phyloP scores from a whole-genome alignment of 352 stramenopile species.

The Chrysophaeum taylorii region DNA sequence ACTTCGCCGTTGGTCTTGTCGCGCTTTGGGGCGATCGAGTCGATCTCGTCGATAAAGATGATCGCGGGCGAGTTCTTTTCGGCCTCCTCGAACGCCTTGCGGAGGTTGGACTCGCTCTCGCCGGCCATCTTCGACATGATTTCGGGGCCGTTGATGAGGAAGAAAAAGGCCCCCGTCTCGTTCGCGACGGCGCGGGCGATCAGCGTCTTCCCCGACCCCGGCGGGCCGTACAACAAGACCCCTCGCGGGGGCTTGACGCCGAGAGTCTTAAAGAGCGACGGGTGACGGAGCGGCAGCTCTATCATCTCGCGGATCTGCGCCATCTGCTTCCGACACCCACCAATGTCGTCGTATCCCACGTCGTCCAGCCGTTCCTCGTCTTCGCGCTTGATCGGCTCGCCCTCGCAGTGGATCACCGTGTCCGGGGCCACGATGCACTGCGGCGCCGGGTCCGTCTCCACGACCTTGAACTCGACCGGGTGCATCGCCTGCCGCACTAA shows the following conservation, averaged over 20 bases:
- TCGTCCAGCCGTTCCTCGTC: conserved; percentile 98
- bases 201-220: conserved; percentile 95
- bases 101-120: conserved; percentile 61
- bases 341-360: conserved; percentile 98
- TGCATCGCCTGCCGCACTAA: conserved; percentile 96
- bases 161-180: conserved; percentile 98
- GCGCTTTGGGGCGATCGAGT: conserved; percentile 94
- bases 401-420: conserved; percentile 98
- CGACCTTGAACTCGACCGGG: conserved; percentile 99
- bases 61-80: conserved; percentile 99
- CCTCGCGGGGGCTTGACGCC: conserved; percentile 96
- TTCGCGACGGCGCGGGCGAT: conserved; percentile 96
- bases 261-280: conserved; percentile 95
- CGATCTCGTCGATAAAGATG: conserved; percentile 99
- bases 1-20: conserved; percentile 99
- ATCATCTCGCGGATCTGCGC: conserved; percentile 99
- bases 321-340: conserved; percentile 95
- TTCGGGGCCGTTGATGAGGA: conserved; percentile 98
- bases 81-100: conserved; percentile 95
- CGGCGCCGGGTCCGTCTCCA: conserved; percentile 91
- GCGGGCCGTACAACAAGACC: conserved; percentile 96
- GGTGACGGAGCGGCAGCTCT: conserved; percentile 92
- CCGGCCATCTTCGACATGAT: conserved; percentile 95
- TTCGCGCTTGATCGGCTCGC: conserved; percentile 92
- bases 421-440: conserved; percentile 98